Base-by-base conservation (phyloP, 768 basidiomycete genomes). In the Rubroboletus pulcherrimus region DNA sequence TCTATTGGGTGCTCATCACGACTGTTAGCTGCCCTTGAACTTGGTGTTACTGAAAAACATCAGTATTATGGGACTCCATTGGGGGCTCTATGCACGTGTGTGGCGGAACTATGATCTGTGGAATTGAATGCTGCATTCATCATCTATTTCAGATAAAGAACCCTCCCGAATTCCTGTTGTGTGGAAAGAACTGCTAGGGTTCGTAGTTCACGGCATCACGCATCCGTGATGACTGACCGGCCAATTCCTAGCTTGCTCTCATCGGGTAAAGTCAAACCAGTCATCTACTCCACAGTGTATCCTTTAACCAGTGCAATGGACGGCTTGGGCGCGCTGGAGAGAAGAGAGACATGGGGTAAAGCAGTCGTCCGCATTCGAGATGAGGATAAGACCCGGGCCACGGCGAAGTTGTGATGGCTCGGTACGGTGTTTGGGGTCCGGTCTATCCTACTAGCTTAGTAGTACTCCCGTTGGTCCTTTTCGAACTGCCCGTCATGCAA, bases 301-400 rank as follows among this genome's bases (percentile, higher is more conserved):
- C 69, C 89, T 0, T 72, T 98, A 1, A 87, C 89, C 26, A 72
- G 70, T 9, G 72, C 94, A 3, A 72, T 79, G 4, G 82, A 86
- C 1, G 96, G 88, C 1, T 72, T 98, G 48, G 67, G 66, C 14
- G 93, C 90, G 26, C 72, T 98, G 19, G 93, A 94, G 66, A 77
- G 76, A 44, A 77, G 96, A 59, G 82, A 91, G 73, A 95, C 93
- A 5, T 98, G 93, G 91, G 96, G 96, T 0, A 98, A 98, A 67
- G 89, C 79, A 0, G 76, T 95, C 26, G 81, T 91, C 8, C 78
- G 75, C 48, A 69, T 98, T 46, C 79, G 76, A 50, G 79, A 83
- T 29, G 83, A 86, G 11, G 47, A 64, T 4, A 51, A 48, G 26
- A 61, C 38, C 3, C 26, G 26, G 26, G 26, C 26, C 1, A 63